Base-by-base conservation (phyloP, 805 yeast genomes). In the Ogataea thermomethanolica region DNA sequence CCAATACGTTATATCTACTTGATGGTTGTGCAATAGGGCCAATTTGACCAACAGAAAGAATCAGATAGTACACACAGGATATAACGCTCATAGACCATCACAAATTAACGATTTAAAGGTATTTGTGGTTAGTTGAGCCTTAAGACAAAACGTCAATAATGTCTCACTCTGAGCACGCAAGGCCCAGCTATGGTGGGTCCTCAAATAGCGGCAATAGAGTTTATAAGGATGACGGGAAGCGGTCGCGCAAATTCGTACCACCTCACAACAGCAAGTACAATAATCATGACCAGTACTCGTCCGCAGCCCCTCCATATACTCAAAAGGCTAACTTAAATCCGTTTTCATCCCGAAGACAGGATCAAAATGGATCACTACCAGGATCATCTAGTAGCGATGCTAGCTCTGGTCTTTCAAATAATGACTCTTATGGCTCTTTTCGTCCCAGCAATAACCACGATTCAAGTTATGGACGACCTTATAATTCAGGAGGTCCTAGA, bases 291-390 rank as follows among this genome's bases (percentile, higher is more conserved):
- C 45, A 36, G 21, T 43, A 45, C 24, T 53, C 39, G 27, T 11
- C 44, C 3, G 44, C 39, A 26, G 35, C 49, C 5, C 35, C 52
- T 20, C 39, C 58, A 8, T 50, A 49, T 37, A 24, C 51, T 7
- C 58, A 51, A 33, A 55, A 49, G 23, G 33, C 51, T 4, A 39
- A 52, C 2, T 35, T 48, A 20, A 60, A 59, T 35, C 64, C 65
- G 2, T 59, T 60, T 29, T 56, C 64, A 3, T 55, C 64, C n/a
- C 43, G 58, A 36, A 46, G 59, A 33, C 58, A 48, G 25, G 54
- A 51, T 1, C 43, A 42, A 3, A 15, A 48, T 11, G 43, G 44
- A 4, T 32, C 48, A 4, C 15, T 25, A 6, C 9, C 47, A 10
- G 47, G 43, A 12, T n/a, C 45, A 21, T 25, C 41, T 25, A 20